These are phyloP conservation scores for Paecilomyces fulvus DNA, from an alignment of 2,329 filamentous ascomycete genomes.

Conservation along the genomic window DNA sequence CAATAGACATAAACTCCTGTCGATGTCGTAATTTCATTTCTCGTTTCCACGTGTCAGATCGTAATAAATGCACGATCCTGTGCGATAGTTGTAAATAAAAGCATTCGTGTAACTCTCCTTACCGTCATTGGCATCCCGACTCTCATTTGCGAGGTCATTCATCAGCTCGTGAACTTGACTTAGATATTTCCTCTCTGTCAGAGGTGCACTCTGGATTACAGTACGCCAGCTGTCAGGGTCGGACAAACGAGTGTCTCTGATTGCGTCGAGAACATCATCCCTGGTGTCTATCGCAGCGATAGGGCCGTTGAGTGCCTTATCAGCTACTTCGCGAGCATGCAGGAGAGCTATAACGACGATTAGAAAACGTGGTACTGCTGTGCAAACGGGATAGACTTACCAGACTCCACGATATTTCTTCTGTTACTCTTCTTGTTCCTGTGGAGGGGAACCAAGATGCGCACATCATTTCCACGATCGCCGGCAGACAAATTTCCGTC, in stretches of 20 bases:
- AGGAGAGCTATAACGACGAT: slow-evolving; percentile 37
- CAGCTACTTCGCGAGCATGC: slow-evolving; percentile 53
- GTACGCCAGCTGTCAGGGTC: slow-evolving; percentile 78
- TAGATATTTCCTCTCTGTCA: slow-evolving; percentile 72
- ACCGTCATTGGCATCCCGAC: slow-evolving; percentile 31
- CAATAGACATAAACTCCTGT: neutral
- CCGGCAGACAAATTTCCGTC: slow-evolving; percentile 22
- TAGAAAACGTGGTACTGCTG: neutral
- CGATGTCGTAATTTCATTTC: slow-evolving; percentile 8
- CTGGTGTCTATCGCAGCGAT: slow-evolving; percentile 83
- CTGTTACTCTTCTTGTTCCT: slow-evolving; percentile 89
- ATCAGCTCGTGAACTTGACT: slow-evolving; percentile 74
- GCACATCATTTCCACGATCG: slow-evolving; percentile 62
- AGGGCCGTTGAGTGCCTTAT: slow-evolving; percentile 65
- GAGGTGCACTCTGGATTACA: slow-evolving; percentile 68
- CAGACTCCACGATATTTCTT: slow-evolving; percentile 74
- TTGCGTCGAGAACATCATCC: slow-evolving; percentile 69
- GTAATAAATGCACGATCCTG: slow-evolving; percentile 75
- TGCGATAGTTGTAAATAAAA: slow-evolving; percentile 88
- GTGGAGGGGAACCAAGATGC: slow-evolving; percentile 73
- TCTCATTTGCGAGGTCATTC: slow-evolving; percentile 49
- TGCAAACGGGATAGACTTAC: slow-evolving; percentile 42
- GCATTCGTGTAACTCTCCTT: slow-evolving; percentile 56
- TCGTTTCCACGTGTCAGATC: slow-evolving; percentile 49
- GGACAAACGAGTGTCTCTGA: slow-evolving; percentile 64